A percentile compares a stretch with the other conserved stretches of the same genome.
phyloP scores from a whole-genome alignment of 2,329 filamentous ascomycete genomes.

The Oidium heveae region DNA sequence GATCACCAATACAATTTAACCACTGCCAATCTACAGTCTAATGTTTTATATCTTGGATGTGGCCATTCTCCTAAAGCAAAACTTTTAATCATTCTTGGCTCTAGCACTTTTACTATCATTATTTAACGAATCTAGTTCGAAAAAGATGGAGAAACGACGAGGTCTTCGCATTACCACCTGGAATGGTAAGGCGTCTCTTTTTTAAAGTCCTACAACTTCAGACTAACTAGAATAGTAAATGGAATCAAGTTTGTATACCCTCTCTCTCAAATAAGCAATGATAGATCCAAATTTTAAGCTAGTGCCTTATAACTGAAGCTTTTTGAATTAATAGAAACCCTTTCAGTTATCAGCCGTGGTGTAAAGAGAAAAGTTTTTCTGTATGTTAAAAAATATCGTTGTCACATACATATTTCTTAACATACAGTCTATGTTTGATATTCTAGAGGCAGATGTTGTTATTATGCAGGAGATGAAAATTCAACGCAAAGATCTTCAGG shows the following conservation, averaged over 20 bases:
- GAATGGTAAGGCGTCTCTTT: slow-evolving; percentile 35
- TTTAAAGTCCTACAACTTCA: background rate
- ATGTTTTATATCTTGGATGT: too few species aligned
- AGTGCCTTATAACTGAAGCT: background rate
- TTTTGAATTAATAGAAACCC: slow-evolving; percentile 33
- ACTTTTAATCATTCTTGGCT: too few species aligned
- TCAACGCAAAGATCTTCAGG: slow-evolving; percentile 67
- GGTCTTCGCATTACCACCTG: slow-evolving; percentile 60
- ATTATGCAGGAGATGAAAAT: slow-evolving; percentile 95
- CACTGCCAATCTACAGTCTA: too few species aligned
- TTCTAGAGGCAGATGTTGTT: slow-evolving; percentile 74
- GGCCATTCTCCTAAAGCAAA: too few species aligned
- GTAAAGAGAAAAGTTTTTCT: slow-evolving; percentile 41
- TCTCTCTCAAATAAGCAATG: background rate
- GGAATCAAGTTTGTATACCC: slow-evolving; percentile 37
- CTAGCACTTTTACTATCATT: too few species aligned
- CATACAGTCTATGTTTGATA: slow-evolving; percentile 68
- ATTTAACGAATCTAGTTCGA: too few species aligned
- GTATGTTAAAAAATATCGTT: slow-evolving; percentile 17
- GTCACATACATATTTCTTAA: background rate
- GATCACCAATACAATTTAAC: too few species aligned
- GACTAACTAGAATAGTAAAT: slow-evolving; percentile 30
- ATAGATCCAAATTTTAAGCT: background rate
- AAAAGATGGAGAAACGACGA: slow-evolving; percentile 22
- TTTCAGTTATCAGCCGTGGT: slow-evolving; percentile 67